phyloP scores from a whole-genome alignment of 306 rosid genomes.

The Cyamopsis tetragonoloba region DNA sequence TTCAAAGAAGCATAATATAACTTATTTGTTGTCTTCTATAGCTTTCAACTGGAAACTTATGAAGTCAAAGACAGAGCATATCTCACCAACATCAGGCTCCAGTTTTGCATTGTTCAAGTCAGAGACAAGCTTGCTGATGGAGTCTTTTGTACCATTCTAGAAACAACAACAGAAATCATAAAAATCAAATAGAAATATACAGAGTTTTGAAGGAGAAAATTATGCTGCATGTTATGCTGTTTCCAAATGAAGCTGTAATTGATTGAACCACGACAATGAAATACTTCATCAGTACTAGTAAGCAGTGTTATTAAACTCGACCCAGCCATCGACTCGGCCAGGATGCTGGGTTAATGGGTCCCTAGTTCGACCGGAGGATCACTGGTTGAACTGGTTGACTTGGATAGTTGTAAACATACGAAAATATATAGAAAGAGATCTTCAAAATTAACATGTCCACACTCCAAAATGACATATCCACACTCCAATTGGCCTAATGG shows the following conservation, averaged over 20 bases:
- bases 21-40: not conserved
- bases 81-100: constrained; percentile 97
- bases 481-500: too few species aligned
- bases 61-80: constrained; percentile 7
- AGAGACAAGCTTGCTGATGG: constrained; percentile 82
- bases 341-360: too few species aligned
- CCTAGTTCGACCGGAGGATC: too few species aligned
- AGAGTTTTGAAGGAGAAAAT: not conserved
- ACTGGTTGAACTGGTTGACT: too few species aligned
- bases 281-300: not conserved
- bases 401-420: too few species aligned
- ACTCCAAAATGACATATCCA: too few species aligned
- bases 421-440: too few species aligned
- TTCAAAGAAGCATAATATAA: constrained; percentile 1
- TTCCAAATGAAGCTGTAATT: not conserved
- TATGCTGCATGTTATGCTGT: not conserved
- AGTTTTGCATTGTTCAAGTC: constrained; percentile 80
- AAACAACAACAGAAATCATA: not conserved
- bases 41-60: not conserved
- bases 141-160: constrained; percentile 92
- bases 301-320: too few species aligned
- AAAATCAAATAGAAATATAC: not conserved
- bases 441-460: too few species aligned
- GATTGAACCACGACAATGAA: constrained; percentile 1
- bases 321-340: too few species aligned